Base-by-base conservation (phyloP, 352 stramenopile genomes). In the Globisporangium uncinulatum region DNA sequence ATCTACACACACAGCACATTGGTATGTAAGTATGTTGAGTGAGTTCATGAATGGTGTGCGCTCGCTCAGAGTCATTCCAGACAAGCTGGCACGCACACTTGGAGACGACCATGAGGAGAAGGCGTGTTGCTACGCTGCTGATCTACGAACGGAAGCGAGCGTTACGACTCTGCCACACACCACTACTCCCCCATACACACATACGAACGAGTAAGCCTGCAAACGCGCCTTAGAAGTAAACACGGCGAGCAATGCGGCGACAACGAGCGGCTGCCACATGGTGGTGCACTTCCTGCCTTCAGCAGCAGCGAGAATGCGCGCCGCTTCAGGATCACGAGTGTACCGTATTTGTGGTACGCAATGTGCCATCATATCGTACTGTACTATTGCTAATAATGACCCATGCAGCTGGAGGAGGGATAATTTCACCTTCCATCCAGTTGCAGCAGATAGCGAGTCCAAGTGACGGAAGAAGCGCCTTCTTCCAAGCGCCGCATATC, bases 1-100 rank as follows among this genome's bases (percentile, higher is more conserved):
- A 6, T 53, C 80, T 89, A 47, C 45, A 51, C 11, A 29, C 4
- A 58, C 19, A 13, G 36, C 5, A 17, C 20, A 1, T 24, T 41
- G 21, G 5, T 17, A 47, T n/a, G 41, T 11, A 46, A 36, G n/a
- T 15, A 41, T 24, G 21, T 5, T 21, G 20, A 2, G 3, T n/a
- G 7, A 48, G 6, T 10, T 6, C 21, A 36, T 13, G n/a, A 9
- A 15, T n/a, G 32, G 6, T n/a, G 10, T 42, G 36, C 6, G 20
- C 45, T 24, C 2, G n/a, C 8, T 21, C 15, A 7, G 10, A 51
- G 11, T 7, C 9, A 19, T 48, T 5, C 11, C 8, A 19, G 11
- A 10, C 2, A 57, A 14, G 6, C 24, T 52, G n/a, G 9, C 13
- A 29, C 43, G 17, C 19, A 66, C 54, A 52, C 60, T 54, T 60